Base-by-base conservation (phyloP, 164 flowering plant genomes). In the Nymphaea colorata region DNA sequence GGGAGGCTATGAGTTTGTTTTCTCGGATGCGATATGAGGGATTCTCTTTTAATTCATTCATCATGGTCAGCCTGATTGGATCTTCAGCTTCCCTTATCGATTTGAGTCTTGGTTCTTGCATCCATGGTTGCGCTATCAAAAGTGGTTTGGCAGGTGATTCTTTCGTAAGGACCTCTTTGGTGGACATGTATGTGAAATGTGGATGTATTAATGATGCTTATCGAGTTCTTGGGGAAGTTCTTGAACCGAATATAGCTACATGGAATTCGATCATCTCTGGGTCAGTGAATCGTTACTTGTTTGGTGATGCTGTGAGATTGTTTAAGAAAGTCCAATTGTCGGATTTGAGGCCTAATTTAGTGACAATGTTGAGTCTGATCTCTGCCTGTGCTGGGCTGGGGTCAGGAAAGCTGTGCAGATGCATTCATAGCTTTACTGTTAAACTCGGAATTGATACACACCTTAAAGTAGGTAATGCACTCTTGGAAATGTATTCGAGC, bases 141-240 rank as follows among this genome's bases (percentile, higher is more conserved):
- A 17, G 25, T 61, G 81, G 84, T 44, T 47, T 77, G 5, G 81
- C 76, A 14, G 47, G 69, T 8, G 65, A 79, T 61, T 45, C 57
- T 16, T 65, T 72, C 18, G 82, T 82, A 17, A 70, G 71, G 42
- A 79, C 81, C 62, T 78, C 85, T 11, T 11, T 76, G 75, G 59
- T 82, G 16, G 78, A 79, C 62, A 41, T 75, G 0, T 82, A 79
- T 72, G 82, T 81, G 8, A 77, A 75, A 68, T 79, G 82, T 55
- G 79, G 78, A 8, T 64, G 55, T 66, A 42, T 79, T 2, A 41
- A 4, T 16, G 74, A 71, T 59, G 72, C 81, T 4, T 62, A 36
- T 61, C 74, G 68, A 43, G 43, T 78, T 4, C 79, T 79, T 71
- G 51, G 69, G 64, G 53, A 44, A 12, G 55, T 82, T 55, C 43